Percentiles rank a stretch among this genome's conserved stretches.
Evolutionary conservation across 1,139 yeast genomes (phyloP).

Genomic region (Blastobotrys serpentis): DNA sequence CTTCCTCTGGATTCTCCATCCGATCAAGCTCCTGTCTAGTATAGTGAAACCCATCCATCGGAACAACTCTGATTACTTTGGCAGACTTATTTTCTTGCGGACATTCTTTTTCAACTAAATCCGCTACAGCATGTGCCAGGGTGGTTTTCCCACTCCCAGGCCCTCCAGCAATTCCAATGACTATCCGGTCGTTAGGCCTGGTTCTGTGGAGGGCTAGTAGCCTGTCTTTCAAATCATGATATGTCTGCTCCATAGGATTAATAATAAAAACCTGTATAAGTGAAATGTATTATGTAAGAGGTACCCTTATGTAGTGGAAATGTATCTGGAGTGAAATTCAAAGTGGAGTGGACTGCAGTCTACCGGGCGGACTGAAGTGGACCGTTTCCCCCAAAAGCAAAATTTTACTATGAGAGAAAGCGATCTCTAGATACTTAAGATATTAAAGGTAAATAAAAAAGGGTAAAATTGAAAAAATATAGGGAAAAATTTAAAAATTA

Average conservation of each 20-base stretch:
- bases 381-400: no score
- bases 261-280: background rate
- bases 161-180: slow-evolving; percentile 65
- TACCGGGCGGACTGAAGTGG: no score
- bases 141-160: slow-evolving; percentile 89
- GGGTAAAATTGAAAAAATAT: background rate
- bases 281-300: background rate
- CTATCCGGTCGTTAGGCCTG: slow-evolving; percentile 42
- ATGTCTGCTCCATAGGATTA: slow-evolving; percentile 9
- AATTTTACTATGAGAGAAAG: no score
- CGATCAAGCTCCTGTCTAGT: slow-evolving; percentile 54
- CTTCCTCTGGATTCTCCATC: slow-evolving; percentile 55
- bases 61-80: slow-evolving; percentile 48
- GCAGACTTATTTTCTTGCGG: background rate
- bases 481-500: background rate
- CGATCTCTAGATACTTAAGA: no score
- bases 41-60: slow-evolving; percentile 83
- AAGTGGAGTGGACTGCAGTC: no score
- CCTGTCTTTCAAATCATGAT: slow-evolving; percentile 11
- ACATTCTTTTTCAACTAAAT: slow-evolving; percentile 45
- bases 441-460: no score
- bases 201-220: slow-evolving; percentile 6
- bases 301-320: no score
- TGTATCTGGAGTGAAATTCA: no score
- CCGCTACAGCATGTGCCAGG: slow-evolving; percentile 48